These are phyloP conservation scores for Aspergillus sp. DNA, from an alignment of 2,329 filamentous ascomycete genomes.

Conservation along the genomic window DNA sequence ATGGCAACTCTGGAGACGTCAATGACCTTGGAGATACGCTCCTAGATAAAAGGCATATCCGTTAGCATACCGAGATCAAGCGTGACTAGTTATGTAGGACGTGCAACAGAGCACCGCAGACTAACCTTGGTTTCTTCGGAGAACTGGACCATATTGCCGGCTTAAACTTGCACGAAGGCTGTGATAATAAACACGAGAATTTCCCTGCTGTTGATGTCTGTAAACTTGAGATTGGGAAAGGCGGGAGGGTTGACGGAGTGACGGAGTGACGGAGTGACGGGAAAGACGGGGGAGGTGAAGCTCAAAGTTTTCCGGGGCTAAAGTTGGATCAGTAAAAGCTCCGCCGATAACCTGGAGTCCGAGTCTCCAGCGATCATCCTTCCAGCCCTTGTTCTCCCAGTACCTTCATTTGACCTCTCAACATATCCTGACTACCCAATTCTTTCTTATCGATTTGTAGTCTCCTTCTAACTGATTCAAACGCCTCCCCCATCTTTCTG, in stretches of 20 bases:
- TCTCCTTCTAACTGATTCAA: background rate
- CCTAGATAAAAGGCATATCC: constrained; percentile 55
- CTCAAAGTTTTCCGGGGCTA: constrained; percentile 36
- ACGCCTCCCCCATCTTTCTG: background rate
- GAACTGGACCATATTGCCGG: constrained; percentile 59
- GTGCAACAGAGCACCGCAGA: constrained; percentile 3
- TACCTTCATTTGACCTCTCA: background rate
- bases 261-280: constrained; percentile 20
- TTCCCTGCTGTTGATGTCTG: background rate
- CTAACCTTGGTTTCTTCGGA: constrained; percentile 96
- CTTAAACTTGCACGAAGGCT: background rate
- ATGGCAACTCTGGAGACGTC: constrained; percentile 90
- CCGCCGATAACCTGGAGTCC: constrained; percentile 14
- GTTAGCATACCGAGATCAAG: constrained; percentile 16
- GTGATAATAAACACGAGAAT: background rate
- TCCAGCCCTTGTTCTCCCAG: background rate
- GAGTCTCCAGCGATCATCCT: constrained; percentile 5
- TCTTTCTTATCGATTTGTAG: background rate
- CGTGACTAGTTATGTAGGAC: background rate
- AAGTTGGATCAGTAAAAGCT: constrained; percentile 20
- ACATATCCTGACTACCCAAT: background rate
- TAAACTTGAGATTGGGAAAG: background rate
- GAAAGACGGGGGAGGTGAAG: constrained; percentile 22
- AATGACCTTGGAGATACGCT: constrained; percentile 96
- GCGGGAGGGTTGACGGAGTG: constrained; percentile 11